Evolutionary conservation across 2,329 filamentous ascomycete species (phyloP), one percentile per base, ranked within the genome.

Genomic region (Pyrenochaeta sp.): DNA sequence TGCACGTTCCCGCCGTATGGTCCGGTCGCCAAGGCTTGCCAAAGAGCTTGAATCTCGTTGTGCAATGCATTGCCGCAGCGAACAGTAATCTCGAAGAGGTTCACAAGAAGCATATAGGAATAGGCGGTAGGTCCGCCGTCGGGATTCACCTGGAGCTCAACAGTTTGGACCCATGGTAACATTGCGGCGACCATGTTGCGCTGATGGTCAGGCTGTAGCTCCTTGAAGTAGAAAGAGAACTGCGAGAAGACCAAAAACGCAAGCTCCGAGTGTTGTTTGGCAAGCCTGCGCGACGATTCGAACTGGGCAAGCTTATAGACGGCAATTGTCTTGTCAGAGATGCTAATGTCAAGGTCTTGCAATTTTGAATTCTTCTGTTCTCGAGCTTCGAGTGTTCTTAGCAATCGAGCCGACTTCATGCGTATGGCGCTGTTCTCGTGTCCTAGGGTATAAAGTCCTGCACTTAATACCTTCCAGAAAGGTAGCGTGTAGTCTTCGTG

Each of bases 231-330:
- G 46, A 90, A 83, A 0, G 92, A 94, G 64, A 97, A 97, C 68
- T 99, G 94, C 0, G 95, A 98, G 72, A 99, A 97, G 45, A 99
- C 89, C 51, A 93, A 87, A 68, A 98, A 97, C 0, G 94, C 93
- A 35, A 97, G 79, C 61, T 97, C 92, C 0, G 90, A 86, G 72
- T 99, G 91, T 60, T 96, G 91, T 67, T 91, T 91, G 1, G 93
- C 90, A 33, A 99, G 83, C 17, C 93, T 85, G 67, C 94, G 92
- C 0, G 95, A 98, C 18, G 96, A 96, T 71, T 98, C 94, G 62
- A 97, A 98, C 71, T 99, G 95, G 0, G 96, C 95, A 39, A 96
- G 82, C 77, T 99, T 99, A 78, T 98, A 99, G 2, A 99, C 94
- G 0, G 94, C 93, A 62, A 96, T 96, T 0, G 96, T 99, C 77